Evolutionary conservation across 1,284 basidiomycete species (phyloP).

Genomic region (Chalciporus piperatoides): DNA sequence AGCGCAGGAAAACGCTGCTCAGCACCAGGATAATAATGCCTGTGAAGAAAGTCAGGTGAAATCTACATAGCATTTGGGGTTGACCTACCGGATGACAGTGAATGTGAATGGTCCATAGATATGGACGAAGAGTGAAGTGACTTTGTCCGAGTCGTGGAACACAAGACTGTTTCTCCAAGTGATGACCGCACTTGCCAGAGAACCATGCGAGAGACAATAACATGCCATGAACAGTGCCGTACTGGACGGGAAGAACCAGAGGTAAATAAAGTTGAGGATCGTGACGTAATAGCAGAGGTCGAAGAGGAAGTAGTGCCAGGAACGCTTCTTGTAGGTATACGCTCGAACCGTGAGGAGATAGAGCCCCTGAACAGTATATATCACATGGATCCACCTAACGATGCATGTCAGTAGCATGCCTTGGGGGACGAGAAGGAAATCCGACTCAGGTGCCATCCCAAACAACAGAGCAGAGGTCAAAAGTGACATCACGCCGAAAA

Average conservation of each 20-base stretch:
- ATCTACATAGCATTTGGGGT: background rate
- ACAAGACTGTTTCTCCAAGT: constrained; percentile 97
- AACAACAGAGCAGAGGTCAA: constrained; percentile 80
- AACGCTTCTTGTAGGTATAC: constrained; percentile 82
- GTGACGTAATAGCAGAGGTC: constrained; percentile 90
- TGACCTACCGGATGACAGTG: constrained; percentile 77
- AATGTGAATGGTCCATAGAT: constrained; percentile 86
- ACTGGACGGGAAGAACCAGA: constrained; percentile 79
- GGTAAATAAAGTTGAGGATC: constrained; percentile 83
- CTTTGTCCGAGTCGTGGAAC: constrained; percentile 92
- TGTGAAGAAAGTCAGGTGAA: constrained; percentile 30
- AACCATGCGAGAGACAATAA: constrained; percentile 85
- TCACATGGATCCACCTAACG: constrained; percentile 69
- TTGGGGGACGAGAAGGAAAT: background rate
- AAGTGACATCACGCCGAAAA: constrained; percentile 88
- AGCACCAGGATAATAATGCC: constrained; percentile 80
- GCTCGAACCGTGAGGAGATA: constrained; percentile 80
- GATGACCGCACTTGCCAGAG: constrained; percentile 88
- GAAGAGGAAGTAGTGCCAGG: constrained; percentile 93
- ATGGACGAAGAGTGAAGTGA: constrained; percentile 88
- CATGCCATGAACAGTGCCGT: constrained; percentile 78
- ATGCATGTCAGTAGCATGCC: constrained; percentile 10
- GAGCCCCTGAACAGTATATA: constrained; percentile 70
- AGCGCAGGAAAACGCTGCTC: constrained; percentile 81
- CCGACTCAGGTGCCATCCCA: constrained; percentile 75